Evolutionary conservation across 2,329 filamentous ascomycete species (phyloP).

Genomic region (Claviceps purpurea): DNA sequence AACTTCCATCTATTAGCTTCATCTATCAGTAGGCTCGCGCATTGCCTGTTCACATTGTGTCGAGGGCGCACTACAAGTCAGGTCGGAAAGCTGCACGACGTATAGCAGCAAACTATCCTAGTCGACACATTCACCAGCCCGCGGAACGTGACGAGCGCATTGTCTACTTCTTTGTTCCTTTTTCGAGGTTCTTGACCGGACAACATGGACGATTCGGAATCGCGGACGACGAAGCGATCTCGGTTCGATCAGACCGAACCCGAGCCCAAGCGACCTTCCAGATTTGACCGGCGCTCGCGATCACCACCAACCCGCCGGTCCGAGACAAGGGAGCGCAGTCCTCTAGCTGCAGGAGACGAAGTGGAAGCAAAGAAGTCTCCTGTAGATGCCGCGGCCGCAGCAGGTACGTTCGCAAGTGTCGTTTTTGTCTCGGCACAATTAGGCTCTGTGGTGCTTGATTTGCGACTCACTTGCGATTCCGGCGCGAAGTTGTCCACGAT

Average conservation of each 20-base stretch:
- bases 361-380: slow-evolving; percentile 35
- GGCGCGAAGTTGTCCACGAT: slow-evolving; percentile 11
- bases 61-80: background rate
- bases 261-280: slow-evolving; percentile 60
- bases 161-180: too few relatives aligned
- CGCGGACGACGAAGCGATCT: slow-evolving; percentile 64
- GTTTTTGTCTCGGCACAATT: background rate
- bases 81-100: background rate
- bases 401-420: slow-evolving; percentile 40
- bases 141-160: background rate
- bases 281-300: slow-evolving; percentile 85
- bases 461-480: background rate
- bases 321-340: slow-evolving; percentile 72
- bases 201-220: slow-evolving; percentile 61
- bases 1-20: background rate
- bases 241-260: slow-evolving; percentile 89
- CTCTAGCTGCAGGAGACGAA: slow-evolving; percentile 36
- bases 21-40: background rate
- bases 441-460: background rate
- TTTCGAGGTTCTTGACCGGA: background rate
- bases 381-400: slow-evolving; percentile 61
- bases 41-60: background rate
- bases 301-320: slow-evolving; percentile 58
- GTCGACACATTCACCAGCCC: background rate
- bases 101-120: background rate